A percentile compares a stretch with the other conserved stretches of the same genome.
These are phyloP conservation scores for Quercus aquifolioides DNA, from an alignment of 306 rosid genomes.

Conservation along the genomic window DNA sequence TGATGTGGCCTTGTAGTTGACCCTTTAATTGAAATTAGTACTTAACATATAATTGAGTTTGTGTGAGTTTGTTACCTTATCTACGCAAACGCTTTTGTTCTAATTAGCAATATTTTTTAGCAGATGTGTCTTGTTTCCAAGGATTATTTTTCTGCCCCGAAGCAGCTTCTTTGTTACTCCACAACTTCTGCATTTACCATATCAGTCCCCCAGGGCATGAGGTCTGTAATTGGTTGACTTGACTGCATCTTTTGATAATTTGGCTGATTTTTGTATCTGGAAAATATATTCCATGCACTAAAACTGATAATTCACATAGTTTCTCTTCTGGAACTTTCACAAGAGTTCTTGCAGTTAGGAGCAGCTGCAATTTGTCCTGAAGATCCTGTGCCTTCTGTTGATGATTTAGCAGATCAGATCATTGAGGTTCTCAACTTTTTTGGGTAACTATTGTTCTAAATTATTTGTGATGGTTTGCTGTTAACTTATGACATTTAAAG, in stretches of 20 bases:
- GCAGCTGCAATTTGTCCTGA: conserved; percentile 72
- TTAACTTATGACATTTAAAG: background rate
- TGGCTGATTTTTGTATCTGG: background rate
- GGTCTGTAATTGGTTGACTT: conserved; percentile 55
- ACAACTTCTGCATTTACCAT: conserved; percentile 94
- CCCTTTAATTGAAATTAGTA: background rate
- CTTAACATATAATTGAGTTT: background rate
- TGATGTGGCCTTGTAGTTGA: background rate
- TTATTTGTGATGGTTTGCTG: background rate
- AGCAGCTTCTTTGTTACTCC: conserved; percentile 90
- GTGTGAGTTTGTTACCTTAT: background rate
- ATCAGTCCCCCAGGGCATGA: conserved; percentile 96
- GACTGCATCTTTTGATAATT: conserved; percentile 6
- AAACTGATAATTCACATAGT: conserved; percentile 56
- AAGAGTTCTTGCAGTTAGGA: conserved; percentile 97
- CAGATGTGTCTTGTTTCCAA: conserved; percentile 94
- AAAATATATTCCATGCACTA: conserved; percentile 1
- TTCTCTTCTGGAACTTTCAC: conserved; percentile 56
- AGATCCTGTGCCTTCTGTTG: conserved; percentile 66
- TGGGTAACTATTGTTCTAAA: conserved; percentile 41
- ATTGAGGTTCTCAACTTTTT: conserved; percentile 80
- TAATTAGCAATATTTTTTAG: conserved; percentile 19
- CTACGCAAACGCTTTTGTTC: background rate
- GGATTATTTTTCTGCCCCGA: conserved; percentile 92
- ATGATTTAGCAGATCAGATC: conserved; percentile 85